Evolutionary conservation across 2,329 filamentous ascomycete genomes (phyloP), one percentile per base, ranked within the genome.

Genomic region (Monilinia polystroma): DNA sequence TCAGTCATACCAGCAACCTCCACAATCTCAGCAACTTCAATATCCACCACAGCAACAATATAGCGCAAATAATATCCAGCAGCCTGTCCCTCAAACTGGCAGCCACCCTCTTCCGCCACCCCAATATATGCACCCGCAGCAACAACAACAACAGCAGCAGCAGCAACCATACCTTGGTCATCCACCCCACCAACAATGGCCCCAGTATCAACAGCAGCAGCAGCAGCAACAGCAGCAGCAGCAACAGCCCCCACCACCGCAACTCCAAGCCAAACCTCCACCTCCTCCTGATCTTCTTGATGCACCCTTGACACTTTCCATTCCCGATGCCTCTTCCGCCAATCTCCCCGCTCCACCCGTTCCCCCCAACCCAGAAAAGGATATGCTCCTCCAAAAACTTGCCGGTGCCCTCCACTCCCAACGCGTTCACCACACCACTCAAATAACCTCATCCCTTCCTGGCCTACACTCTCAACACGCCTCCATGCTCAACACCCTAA

Each of bases 301-400:
- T 60, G 73, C 71, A 0, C 84, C 85, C 43, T 77, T 87, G 18
- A 82, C 81, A 12, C 77, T 86, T 32, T 73, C 80, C 20, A 79
- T 84, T 16, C 81, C 85, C 2, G 78, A 81, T 14, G 56, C 70
- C 1, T 77, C 80, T 4, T 79, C 81, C 0, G 70, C 70, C 12
- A 80, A 83, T 29, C 76, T 87, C 10, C 83, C 89, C 7, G 87
- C 92, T 0, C 94, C 95, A 0, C 93, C 94, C 0, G 92, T 97
- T 43, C 94, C 95, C 0, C 93, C 93, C 0, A 99, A 99, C 74
- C 95, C 95, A 0, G 92, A 98, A 78, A 97, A 97, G 76, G 93
- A 98, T 77, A 89, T 90, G 26, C 85, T 98, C 20, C 83, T 97
- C 3, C 84, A 85, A 64, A 90, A 93, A 55, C 84, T 98, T 41